Evolutionary conservation across 768 basidiomycete genomes (phyloP).

Genomic region (Tricholoma matsutake): DNA sequence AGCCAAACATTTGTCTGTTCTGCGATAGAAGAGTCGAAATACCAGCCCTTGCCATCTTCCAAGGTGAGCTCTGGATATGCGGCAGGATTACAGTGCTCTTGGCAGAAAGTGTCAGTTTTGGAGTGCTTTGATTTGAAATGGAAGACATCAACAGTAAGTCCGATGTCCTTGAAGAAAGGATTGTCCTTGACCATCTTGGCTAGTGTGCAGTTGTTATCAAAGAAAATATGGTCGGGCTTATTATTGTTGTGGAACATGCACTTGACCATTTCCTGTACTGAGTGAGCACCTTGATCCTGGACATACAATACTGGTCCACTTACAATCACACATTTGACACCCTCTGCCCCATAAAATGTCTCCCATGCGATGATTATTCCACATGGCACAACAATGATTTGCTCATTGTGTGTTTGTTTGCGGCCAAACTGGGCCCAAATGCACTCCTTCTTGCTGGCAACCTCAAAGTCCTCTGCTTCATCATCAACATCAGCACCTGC

Average conservation of each 20-base stretch:
- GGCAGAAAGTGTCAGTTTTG: conserved; percentile 21
- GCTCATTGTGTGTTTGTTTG: conserved; percentile 31
- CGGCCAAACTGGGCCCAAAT: conserved; percentile 26
- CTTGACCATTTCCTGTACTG: too few relatives aligned
- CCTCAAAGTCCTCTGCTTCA: neutral
- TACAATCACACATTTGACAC: conserved; percentile 1
- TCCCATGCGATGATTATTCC: conserved; percentile 29
- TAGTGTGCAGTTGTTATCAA: conserved; percentile 39
- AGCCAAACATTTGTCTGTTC: conserved; percentile 38
- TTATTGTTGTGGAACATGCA: too few relatives aligned
- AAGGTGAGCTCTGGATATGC: too few relatives aligned
- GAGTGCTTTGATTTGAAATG: conserved; percentile 30
- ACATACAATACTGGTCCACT: conserved; percentile 16
- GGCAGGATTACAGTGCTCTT: conserved; percentile 30
- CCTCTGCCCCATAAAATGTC: conserved; percentile 32
- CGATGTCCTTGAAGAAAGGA: neutral
- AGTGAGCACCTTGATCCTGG: too few relatives aligned
- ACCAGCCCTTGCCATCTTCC: neutral
- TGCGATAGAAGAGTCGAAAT: conserved; percentile 13
- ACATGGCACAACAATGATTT: conserved; percentile 30
- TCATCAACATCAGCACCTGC: too few relatives aligned
- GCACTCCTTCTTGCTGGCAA: conserved; percentile 8
- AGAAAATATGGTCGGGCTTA: too few relatives aligned
- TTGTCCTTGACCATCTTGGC: conserved; percentile 34
- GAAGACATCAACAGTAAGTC: too few relatives aligned